A percentile compares a stretch with the other conserved stretches of the same genome.
Conservation (phyloP, 306 rosid species). For the Begonia peltatifolia region DNA sequence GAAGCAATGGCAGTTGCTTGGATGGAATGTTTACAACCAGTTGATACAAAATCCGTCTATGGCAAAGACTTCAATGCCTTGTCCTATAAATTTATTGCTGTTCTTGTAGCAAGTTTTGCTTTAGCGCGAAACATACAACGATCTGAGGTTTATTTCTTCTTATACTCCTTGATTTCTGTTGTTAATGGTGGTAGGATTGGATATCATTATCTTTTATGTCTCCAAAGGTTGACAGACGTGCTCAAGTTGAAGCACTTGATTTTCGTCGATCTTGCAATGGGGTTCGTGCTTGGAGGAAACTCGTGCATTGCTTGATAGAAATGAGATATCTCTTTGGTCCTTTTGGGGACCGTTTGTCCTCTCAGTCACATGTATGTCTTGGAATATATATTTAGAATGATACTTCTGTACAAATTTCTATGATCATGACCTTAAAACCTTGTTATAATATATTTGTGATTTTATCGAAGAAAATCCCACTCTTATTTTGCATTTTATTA, state of each 20-base stretch:
- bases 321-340: conserved; percentile 89
- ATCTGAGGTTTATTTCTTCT: conserved; percentile 53
- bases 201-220: conserved; percentile 9
- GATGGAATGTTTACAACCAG: conserved; percentile 95
- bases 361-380: conserved; percentile 60
- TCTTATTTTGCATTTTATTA: neutral
- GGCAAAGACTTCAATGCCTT: conserved; percentile 90
- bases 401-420: too few relatives aligned
- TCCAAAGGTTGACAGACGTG: conserved; percentile 82
- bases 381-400: conserved; percentile 1
- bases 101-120: conserved; percentile 95
- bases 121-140: conserved; percentile 90
- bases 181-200: neutral
- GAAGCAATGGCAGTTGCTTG: conserved; percentile 99
- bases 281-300: conserved; percentile 82
- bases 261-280: conserved; percentile 56
- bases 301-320: conserved; percentile 65
- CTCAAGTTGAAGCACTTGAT: conserved; percentile 44
- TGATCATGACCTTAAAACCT: too few relatives aligned
- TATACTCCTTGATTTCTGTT: conserved; percentile 1
- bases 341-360: conserved; percentile 51
- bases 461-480: too few relatives aligned
- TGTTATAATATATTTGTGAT: too few relatives aligned
- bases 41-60: conserved; percentile 84
- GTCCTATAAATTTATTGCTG: conserved; percentile 83